These are phyloP conservation scores for Rhynchospora breviuscula DNA, from an alignment of 176 grass and related monocot genomes.

Conservation along the genomic window DNA sequence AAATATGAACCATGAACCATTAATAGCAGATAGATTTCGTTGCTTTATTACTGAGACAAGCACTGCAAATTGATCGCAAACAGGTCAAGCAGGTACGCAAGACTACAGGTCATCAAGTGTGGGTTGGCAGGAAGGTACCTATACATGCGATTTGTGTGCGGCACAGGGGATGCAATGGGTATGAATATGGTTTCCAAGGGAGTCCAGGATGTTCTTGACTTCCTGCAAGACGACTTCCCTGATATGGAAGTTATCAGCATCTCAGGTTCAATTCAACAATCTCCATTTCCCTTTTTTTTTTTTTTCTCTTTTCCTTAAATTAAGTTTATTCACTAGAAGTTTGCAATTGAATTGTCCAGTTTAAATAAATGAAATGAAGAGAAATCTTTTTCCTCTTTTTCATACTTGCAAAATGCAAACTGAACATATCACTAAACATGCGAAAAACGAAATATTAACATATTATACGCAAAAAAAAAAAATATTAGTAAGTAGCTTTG, in stretches of 20 bases:
- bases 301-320: neutral
- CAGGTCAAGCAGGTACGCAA: slow-evolving; percentile 7
- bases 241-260: slow-evolving; percentile 26
- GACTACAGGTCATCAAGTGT: slow-evolving; percentile 26
- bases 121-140: slow-evolving; percentile 31
- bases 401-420: neutral
- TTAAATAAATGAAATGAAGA: neutral
- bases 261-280: neutral
- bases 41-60: neutral
- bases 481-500: neutral
- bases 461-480: neutral
- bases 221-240: slow-evolving; percentile 18
- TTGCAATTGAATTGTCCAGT: neutral
- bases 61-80: neutral
- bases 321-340: neutral
- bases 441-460: neutral
- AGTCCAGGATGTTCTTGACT: slow-evolving; percentile 29
- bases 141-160: slow-evolving; percentile 30
- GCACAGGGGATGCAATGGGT: slow-evolving; percentile 34
- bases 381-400: neutral
- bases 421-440: neutral
- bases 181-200: slow-evolving; percentile 38
- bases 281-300: neutral
- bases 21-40: neutral
- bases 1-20: neutral